Percentiles rank a stretch among this genome's conserved stretches.
phyloP scores from a whole-genome alignment of 352 stramenopile genomes.

The Globisporangium orthogonon region DNA sequence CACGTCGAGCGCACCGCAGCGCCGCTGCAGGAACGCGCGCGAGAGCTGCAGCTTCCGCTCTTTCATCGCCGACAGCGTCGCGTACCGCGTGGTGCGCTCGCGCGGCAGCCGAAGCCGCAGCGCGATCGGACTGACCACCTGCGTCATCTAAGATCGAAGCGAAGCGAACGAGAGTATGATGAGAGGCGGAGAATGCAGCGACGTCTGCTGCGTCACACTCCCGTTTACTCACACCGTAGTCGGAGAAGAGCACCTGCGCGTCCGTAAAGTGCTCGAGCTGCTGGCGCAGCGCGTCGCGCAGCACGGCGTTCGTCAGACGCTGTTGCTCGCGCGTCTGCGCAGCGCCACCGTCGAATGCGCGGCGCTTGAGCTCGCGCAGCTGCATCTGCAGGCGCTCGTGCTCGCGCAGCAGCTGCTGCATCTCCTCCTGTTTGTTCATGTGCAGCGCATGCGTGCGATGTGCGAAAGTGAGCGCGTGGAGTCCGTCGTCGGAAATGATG shows the following conservation, averaged over 20 bases:
- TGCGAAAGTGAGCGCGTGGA: too few relatives aligned
- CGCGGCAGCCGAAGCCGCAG: not conserved
- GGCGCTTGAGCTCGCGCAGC: conserved; percentile 29
- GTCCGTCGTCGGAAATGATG: too few relatives aligned
- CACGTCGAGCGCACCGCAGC: conserved; percentile 15
- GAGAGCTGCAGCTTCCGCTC: conserved; percentile 19
- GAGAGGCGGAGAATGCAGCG: not conserved
- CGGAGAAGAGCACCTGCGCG: conserved; percentile 22
- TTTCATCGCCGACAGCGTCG: conserved; percentile 16
- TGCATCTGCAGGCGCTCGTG: conserved; percentile 23
- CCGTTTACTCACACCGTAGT: conserved; percentile 11
- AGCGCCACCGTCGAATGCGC: conserved; percentile 9
- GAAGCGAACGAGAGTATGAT: not conserved
- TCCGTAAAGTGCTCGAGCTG: conserved; percentile 24
- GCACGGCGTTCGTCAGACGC: conserved; percentile 8
- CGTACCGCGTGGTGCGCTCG: conserved; percentile 2
- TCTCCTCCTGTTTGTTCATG: conserved; percentile 21
- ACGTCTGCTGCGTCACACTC: not conserved
- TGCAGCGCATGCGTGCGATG: too few relatives aligned
- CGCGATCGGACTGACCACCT: conserved; percentile 10
- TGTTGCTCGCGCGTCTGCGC: conserved; percentile 11
- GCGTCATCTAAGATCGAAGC: conserved; percentile 4
- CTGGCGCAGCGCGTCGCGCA: conserved; percentile 20
- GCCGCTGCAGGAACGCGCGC: conserved; percentile 18
- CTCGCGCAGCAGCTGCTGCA: conserved; percentile 19